Conservation (phyloP, 495 filamentous ascomycete genomes). For the Tirmania nivea region DNA sequence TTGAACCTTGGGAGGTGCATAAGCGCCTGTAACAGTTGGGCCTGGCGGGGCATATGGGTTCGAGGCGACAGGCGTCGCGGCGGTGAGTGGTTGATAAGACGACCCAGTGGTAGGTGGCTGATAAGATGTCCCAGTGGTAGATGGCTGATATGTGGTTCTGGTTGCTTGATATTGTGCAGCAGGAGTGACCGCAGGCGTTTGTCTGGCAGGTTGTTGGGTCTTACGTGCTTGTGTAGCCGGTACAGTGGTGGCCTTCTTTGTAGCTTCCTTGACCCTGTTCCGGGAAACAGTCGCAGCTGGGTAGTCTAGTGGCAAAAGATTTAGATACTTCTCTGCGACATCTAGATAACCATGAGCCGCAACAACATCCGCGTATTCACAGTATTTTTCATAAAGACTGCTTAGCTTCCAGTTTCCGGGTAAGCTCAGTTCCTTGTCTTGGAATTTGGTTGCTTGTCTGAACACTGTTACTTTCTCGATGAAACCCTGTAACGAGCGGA, state of each 20-base stretch:
- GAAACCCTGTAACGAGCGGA: slow-evolving; percentile 66
- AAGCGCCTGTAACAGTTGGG: slow-evolving; percentile 12
- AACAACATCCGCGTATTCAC: slow-evolving; percentile 88
- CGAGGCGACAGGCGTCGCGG: slow-evolving; percentile 5
- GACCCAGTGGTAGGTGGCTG: slow-evolving; percentile 17
- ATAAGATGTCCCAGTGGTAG: slow-evolving; percentile 15
- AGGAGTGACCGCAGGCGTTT: slow-evolving; percentile 21
- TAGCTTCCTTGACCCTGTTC: slow-evolving; percentile 69
- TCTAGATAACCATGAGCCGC: slow-evolving; percentile 72
- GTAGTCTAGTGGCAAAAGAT: slow-evolving; percentile 66
- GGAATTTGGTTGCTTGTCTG: slow-evolving; percentile 77
- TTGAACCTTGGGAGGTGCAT: slow-evolving; percentile 9
- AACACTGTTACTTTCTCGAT: slow-evolving; percentile 98
- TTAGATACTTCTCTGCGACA: slow-evolving; percentile 75
- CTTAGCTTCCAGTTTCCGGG: slow-evolving; percentile 73
- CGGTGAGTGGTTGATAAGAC: slow-evolving; percentile 16
- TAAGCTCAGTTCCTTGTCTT: slow-evolving; percentile 48
- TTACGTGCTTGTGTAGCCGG: slow-evolving; percentile 8
- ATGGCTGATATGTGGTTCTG: slow-evolving; percentile 20
- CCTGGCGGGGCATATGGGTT: slow-evolving; percentile 14
- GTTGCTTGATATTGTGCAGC: slow-evolving; percentile 20
- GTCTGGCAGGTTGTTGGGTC: slow-evolving; percentile 19
- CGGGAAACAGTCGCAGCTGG: slow-evolving; percentile 74
- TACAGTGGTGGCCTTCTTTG: slow-evolving; percentile 37
- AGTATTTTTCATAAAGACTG: slow-evolving; percentile 80